These are phyloP conservation scores for Pseudognaphalium luteoalbum DNA, from an alignment of 129 eudicot genomes.

Conservation along the genomic window DNA sequence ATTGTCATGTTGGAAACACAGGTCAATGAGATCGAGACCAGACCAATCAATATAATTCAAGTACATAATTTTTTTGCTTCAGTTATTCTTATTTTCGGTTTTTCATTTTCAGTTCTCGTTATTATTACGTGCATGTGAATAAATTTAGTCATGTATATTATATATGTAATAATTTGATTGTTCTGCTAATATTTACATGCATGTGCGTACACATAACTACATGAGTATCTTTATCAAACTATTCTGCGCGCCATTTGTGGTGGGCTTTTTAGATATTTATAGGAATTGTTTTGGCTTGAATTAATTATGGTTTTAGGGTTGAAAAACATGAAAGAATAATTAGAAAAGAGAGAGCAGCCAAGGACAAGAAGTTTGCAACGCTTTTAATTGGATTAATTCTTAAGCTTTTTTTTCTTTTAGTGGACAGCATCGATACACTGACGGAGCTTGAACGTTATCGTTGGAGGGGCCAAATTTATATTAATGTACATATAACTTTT, in stretches of 20 bases:
- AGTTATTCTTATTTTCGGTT: not conserved
- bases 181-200: not conserved
- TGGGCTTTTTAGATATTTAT: not conserved
- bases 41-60: not conserved
- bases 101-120: not conserved
- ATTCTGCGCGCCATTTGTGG: not conserved
- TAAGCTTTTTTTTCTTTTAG: conserved; percentile 27
- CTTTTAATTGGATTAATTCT: conserved; percentile 21
- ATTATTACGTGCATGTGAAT: not conserved
- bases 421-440: too few relatives aligned
- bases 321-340: conserved; percentile 31
- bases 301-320: conserved; percentile 13
- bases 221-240: not conserved
- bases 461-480: too few relatives aligned
- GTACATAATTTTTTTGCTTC: not conserved
- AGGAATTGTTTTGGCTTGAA: conserved; percentile 13
- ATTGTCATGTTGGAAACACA: not conserved
- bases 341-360: conserved; percentile 38
- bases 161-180: not conserved
- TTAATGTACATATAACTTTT: too few relatives aligned
- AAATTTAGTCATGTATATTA: too few relatives aligned
- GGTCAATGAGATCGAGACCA: conserved; percentile 28
- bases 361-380: conserved; percentile 31
- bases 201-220: not conserved
- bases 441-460: too few relatives aligned